Percentiles rank a stretch among this genome's conserved stretches.
Evolutionary conservation across 306 rosid species (phyloP).

Genomic region (Fagus sylvatica): DNA sequence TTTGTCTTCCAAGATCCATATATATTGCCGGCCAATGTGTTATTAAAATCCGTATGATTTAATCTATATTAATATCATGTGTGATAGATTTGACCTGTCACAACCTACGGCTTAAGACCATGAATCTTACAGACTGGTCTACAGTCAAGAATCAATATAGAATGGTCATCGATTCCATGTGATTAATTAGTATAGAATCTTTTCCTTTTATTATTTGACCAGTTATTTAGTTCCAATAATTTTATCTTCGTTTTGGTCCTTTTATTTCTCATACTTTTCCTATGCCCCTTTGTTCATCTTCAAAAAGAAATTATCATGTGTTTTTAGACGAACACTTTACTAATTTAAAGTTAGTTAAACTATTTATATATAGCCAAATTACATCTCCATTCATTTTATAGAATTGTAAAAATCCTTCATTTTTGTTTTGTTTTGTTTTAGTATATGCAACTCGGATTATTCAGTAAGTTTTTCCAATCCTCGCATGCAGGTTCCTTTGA

Average conservation of each 20-base stretch:
- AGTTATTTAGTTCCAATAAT: neutral
- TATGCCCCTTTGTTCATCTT: neutral
- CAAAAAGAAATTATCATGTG: neutral
- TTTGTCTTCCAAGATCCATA: neutral
- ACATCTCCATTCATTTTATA: no score
- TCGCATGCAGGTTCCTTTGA: neutral
- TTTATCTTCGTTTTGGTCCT: neutral
- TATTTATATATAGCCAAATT: no score
- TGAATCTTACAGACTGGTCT: neutral
- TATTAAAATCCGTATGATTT: neutral
- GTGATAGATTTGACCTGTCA: neutral
- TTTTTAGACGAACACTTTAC: no score
- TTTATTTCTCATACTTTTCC: neutral
- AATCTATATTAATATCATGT: neutral
- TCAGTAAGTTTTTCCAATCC: neutral
- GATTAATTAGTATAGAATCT: neutral
- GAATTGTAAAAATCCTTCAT: no score
- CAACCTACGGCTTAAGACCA: neutral
- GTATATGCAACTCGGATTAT: no score
- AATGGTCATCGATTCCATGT: neutral
- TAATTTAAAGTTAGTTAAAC: no score
- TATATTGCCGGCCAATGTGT: neutral
- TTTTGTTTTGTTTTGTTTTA: no score
- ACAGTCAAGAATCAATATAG: conserved; percentile 1
- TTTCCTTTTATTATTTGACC: neutral